Percentiles rank a stretch among this genome's conserved stretches.
phyloP scores from a whole-genome alignment of 176 grass and related monocot species.

The Avena sativa region DNA sequence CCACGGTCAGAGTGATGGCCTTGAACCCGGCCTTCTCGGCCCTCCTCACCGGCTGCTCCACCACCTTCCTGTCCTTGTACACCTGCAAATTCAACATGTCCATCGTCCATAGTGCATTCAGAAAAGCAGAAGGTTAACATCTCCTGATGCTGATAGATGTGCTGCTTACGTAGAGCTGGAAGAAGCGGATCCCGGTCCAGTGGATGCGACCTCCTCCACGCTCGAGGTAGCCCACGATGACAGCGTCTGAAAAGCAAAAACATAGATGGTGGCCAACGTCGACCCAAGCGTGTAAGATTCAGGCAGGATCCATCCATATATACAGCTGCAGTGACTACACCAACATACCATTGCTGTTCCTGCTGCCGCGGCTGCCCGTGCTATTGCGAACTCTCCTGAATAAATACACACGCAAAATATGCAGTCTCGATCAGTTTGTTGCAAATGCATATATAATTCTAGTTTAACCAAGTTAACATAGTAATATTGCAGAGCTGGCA shows the following conservation, averaged over 20 bases:
- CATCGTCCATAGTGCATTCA: not conserved
- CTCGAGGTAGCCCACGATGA: conserved; percentile 96
- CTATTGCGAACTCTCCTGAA: conserved; percentile 86
- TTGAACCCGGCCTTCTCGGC: conserved; percentile 92
- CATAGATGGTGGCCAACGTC: not conserved
- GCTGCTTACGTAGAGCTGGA: conserved; percentile 81
- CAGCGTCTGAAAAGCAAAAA: conserved; percentile 56
- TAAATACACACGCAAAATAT: not conserved
- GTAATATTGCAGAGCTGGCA: not conserved
- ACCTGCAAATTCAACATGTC: not conserved
- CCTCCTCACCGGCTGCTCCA: conserved; percentile 77
- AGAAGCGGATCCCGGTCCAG: conserved; percentile 86
- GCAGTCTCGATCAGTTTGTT: not conserved
- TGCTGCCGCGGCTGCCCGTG: conserved; percentile 80
- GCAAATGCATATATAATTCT: not conserved
- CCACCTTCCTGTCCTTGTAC: conserved; percentile 69
- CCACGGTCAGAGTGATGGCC: conserved; percentile 90
- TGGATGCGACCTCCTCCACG: conserved; percentile 89
- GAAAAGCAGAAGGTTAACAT: not conserved
- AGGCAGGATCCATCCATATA: not conserved
- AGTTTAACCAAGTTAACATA: not conserved
- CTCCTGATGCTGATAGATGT: too few species aligned
- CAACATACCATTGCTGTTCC: conserved; percentile 77
- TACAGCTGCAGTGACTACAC: not conserved
- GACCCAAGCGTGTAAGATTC: not conserved